Conservation (phyloP, 352 stramenopile species). For the Globisporangium lucens region DNA sequence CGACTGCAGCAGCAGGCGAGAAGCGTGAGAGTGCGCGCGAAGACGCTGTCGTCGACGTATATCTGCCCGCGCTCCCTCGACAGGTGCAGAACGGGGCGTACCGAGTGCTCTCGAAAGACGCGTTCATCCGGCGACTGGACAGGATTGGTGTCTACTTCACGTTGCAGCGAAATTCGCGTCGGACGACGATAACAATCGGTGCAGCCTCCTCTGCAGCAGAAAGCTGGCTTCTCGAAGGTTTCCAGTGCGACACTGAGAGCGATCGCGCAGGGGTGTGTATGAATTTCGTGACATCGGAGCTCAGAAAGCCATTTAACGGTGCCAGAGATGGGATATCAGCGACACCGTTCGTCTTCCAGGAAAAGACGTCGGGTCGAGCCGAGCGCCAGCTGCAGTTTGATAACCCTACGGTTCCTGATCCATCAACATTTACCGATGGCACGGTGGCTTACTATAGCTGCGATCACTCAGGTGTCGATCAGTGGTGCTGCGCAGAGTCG, state of each 20-base stretch:
- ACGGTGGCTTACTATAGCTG: constrained; percentile 43
- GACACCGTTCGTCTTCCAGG: constrained; percentile 1
- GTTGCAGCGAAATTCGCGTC: constrained; percentile 13
- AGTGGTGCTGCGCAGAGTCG: constrained; percentile 46
- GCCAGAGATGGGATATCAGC: not conserved
- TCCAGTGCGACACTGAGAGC: constrained; percentile 24
- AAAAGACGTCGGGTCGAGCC: not conserved
- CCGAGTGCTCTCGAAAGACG: constrained; percentile 14
- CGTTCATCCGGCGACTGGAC: constrained; percentile 32
- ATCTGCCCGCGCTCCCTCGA: constrained; percentile 19
- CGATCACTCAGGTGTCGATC: constrained; percentile 21
- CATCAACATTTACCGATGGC: constrained; percentile 24
- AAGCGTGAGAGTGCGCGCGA: not conserved
- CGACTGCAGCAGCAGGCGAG: not conserved
- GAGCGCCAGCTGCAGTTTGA: constrained; percentile 40
- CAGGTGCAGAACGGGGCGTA: constrained; percentile 36
- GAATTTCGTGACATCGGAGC: constrained; percentile 24
- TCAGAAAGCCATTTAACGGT: constrained; percentile 13
- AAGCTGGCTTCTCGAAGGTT: constrained; percentile 43
- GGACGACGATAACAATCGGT: too few relatives aligned
- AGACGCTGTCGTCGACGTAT: constrained; percentile 25
- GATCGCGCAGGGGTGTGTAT: constrained; percentile 22
- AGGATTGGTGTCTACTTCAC: constrained; percentile 35
- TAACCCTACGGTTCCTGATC: constrained; percentile 15
- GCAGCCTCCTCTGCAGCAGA: not conserved